Evolutionary conservation across 192 early-diverging fungal genomes (phyloP).

Genomic region (Coemansia sp.): DNA sequence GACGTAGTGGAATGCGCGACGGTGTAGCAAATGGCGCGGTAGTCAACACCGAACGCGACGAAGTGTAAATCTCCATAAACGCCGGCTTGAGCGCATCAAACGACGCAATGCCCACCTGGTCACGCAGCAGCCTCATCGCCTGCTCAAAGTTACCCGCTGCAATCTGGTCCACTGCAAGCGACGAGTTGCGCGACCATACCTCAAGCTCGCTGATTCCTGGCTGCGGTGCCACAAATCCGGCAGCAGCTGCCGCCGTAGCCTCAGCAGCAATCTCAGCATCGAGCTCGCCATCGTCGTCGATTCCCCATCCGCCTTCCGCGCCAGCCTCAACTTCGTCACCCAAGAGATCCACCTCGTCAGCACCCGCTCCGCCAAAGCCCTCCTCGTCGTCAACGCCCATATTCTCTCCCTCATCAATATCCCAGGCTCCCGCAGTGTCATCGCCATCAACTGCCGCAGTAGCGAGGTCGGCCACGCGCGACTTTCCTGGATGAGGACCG

Average conservation of each 20-base stretch:
- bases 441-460: slow-evolving; percentile 55
- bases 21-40: slow-evolving; percentile 63
- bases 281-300: slow-evolving; percentile 77
- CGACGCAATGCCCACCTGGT: slow-evolving; percentile 88
- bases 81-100: slow-evolving; percentile 89
- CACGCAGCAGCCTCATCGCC: slow-evolving; percentile 91
- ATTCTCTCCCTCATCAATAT: slow-evolving; percentile 66
- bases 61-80: slow-evolving; percentile 83
- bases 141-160: slow-evolving; percentile 93
- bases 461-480: slow-evolving; percentile 61
- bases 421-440: slow-evolving; percentile 71
- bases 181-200: slow-evolving; percentile 82
- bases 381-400: slow-evolving; percentile 40
- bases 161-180: slow-evolving; percentile 86
- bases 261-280: slow-evolving; percentile 63
- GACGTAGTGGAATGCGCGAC: slow-evolving; percentile 67
- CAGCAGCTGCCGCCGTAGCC: slow-evolving; percentile 53
- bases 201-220: slow-evolving; percentile 71
- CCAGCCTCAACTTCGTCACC: slow-evolving; percentile 57
- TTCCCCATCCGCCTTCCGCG: slow-evolving; percentile 78
- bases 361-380: slow-evolving; percentile 47
- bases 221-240: slow-evolving; percentile 68
- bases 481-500: slow-evolving; percentile 46
- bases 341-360: slow-evolving; percentile 38
- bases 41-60: slow-evolving; percentile 65